Evolutionary conservation across 306 rosid genomes (phyloP).

Genomic region (Pyrus communis): DNA sequence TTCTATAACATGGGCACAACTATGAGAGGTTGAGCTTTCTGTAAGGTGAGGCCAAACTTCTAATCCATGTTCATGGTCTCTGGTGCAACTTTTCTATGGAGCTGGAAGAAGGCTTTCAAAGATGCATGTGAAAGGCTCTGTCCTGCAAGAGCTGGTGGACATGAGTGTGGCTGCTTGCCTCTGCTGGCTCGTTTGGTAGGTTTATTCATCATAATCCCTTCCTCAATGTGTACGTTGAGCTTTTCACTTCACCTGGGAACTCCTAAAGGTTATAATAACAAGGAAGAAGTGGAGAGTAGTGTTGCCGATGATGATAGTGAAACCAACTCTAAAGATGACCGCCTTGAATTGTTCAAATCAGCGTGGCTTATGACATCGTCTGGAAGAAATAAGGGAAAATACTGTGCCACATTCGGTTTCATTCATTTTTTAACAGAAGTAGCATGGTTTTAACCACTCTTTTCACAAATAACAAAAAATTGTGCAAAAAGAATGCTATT

Average conservation of each 20-base stretch:
- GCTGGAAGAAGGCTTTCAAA: constrained; percentile 75
- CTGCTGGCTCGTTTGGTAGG: constrained; percentile 67
- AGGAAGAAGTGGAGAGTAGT: not conserved
- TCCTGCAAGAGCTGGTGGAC: constrained; percentile 78
- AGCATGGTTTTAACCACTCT: not conserved
- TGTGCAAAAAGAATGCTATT: not conserved
- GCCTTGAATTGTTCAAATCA: constrained; percentile 52
- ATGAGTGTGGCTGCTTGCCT: constrained; percentile 76
- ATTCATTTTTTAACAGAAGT: not conserved
- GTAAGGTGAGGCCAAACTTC: constrained; percentile 3
- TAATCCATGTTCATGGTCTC: constrained; percentile 19
- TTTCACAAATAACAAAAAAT: not conserved
- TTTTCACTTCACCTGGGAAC: constrained; percentile 1
- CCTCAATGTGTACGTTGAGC: constrained; percentile 1
- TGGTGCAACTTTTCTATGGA: constrained; percentile 44
- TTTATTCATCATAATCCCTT: constrained; percentile 14
- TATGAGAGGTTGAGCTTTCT: not conserved
- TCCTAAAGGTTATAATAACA: not conserved
- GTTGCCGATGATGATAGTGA: constrained; percentile 3
- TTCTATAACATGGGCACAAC: too few relatives aligned
- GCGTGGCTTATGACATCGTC: constrained; percentile 50
- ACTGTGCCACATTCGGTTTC: not conserved
- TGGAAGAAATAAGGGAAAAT: not conserved
- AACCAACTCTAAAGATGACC: constrained; percentile 17
- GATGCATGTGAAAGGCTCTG: constrained; percentile 89